Conservation (phyloP, 805 yeast genomes). For the Lipomyces yamadae region DNA sequence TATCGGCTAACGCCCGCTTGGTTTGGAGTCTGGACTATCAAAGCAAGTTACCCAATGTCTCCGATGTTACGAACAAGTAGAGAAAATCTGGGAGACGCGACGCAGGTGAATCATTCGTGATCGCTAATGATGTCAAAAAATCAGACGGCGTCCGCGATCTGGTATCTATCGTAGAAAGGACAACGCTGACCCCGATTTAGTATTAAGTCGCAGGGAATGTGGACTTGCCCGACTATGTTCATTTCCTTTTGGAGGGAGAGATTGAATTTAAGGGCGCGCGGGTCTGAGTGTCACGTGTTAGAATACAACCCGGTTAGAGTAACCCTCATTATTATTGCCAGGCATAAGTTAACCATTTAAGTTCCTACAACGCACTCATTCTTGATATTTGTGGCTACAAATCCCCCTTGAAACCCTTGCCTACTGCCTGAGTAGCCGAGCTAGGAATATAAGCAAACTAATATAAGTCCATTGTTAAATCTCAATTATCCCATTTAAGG, state of each 20-base stretch:
- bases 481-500: conserved; percentile 7
- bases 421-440: neutral
- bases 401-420: too few species aligned
- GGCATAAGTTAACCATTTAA: too few species aligned
- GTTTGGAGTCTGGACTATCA: neutral
- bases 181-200: neutral
- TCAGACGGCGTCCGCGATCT: neutral
- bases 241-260: too few species aligned
- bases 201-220: too few species aligned
- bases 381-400: too few species aligned
- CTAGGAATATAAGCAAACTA: neutral
- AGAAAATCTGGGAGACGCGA: neutral
- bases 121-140: neutral
- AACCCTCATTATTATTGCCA: too few species aligned
- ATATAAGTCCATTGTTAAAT: neutral
- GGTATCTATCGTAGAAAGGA: neutral
- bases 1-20: neutral
- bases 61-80: neutral
- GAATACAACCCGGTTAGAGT: too few species aligned
- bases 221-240: too few species aligned
- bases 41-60: neutral
- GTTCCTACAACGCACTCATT: too few species aligned
- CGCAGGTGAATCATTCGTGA: neutral
- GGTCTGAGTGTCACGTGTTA: too few species aligned
- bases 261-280: too few species aligned